These are phyloP conservation scores for Elsinoe perseae DNA, from an alignment of 2,329 filamentous ascomycete genomes.

Conservation along the genomic window DNA sequence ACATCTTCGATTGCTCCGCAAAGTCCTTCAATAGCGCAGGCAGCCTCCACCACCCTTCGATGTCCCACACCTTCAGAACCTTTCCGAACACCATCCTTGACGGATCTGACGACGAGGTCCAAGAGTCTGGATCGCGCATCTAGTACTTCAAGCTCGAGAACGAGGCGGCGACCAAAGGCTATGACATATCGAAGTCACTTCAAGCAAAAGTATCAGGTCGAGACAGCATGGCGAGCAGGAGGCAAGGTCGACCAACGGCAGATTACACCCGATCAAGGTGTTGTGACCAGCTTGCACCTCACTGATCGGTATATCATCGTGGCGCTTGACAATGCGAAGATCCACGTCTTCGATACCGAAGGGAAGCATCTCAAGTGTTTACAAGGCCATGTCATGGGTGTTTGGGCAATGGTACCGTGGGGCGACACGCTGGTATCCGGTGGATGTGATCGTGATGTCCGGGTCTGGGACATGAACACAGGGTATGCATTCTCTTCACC, in stretches of 20 bases:
- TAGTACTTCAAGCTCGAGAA: slow-evolving; percentile 18
- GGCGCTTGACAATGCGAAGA: slow-evolving; percentile 94
- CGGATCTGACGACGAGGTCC: slow-evolving; percentile 40
- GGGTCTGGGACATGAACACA: slow-evolving; percentile 92
- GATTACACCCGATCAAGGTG: slow-evolving; percentile 92
- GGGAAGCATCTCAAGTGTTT: slow-evolving; percentile 82
- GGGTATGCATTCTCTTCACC: slow-evolving; percentile 53
- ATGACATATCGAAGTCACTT: slow-evolving; percentile 93
- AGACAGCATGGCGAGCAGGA: slow-evolving; percentile 91
- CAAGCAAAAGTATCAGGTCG: slow-evolving; percentile 93
- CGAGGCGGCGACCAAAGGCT: slow-evolving; percentile 50
- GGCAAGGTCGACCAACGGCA: slow-evolving; percentile 76
- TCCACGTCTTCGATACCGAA: slow-evolving; percentile 92
- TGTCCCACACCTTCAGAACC: slow-evolving; percentile 19
- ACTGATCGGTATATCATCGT: slow-evolving; percentile 96
- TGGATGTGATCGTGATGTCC: slow-evolving; percentile 90
- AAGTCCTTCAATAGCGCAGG: slow-evolving; percentile 2
- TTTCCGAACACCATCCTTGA: slow-evolving; percentile 24
- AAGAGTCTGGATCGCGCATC: slow-evolving; percentile 51
- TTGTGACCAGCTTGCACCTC: slow-evolving; percentile 90
- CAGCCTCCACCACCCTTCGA: slow-evolving; percentile 24
- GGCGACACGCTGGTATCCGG: slow-evolving; percentile 91
- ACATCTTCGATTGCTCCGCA: not conserved
- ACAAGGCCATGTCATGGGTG: slow-evolving; percentile 95
- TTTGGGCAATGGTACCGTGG: slow-evolving; percentile 99